Percentiles rank a stretch among this genome's conserved stretches.
phyloP scores from a whole-genome alignment of 306 rosid genomes.

The Rosa rugosa region DNA sequence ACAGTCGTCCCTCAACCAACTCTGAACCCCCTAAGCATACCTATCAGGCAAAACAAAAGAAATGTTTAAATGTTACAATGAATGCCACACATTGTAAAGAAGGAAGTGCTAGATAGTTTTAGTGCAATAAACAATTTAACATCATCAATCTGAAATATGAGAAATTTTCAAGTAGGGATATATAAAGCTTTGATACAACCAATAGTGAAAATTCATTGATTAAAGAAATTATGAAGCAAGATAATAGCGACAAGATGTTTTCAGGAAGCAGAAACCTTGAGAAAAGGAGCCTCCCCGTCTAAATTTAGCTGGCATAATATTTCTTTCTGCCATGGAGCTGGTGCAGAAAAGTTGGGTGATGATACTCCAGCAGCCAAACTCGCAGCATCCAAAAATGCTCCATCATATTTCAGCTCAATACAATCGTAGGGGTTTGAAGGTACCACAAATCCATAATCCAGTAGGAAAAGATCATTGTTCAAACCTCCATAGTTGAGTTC shows the following conservation, averaged over 20 bases:
- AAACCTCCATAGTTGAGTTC: conserved; percentile 74
- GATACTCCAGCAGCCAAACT: conserved; percentile 85
- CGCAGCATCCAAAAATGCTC: conserved; percentile 87
- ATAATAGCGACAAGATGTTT: not conserved
- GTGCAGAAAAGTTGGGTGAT: conserved; percentile 68
- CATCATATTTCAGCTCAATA: conserved; percentile 85
- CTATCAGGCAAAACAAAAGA: conserved; percentile 36
- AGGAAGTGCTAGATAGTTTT: not conserved
- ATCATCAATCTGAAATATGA: conserved; percentile 3
- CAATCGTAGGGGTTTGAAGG: conserved; percentile 75
- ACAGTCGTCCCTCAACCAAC: conserved; percentile 72
- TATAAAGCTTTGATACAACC: not conserved
- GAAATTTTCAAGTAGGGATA: not conserved
- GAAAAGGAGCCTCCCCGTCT: conserved; percentile 69
- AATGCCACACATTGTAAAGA: not conserved
- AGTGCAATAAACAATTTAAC: not conserved
- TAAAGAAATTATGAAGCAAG: not conserved
- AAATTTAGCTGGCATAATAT: conserved; percentile 68
- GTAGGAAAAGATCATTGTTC: conserved; percentile 78
- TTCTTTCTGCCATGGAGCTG: conserved; percentile 73
- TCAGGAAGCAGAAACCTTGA: conserved; percentile 56
- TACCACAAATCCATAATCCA: conserved; percentile 88
- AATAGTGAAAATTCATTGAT: not conserved
- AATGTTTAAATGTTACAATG: not conserved
- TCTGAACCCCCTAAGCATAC: conserved; percentile 79